phyloP scores from a whole-genome alignment of 345 rosid genomes.

The Syzygium jambos region DNA sequence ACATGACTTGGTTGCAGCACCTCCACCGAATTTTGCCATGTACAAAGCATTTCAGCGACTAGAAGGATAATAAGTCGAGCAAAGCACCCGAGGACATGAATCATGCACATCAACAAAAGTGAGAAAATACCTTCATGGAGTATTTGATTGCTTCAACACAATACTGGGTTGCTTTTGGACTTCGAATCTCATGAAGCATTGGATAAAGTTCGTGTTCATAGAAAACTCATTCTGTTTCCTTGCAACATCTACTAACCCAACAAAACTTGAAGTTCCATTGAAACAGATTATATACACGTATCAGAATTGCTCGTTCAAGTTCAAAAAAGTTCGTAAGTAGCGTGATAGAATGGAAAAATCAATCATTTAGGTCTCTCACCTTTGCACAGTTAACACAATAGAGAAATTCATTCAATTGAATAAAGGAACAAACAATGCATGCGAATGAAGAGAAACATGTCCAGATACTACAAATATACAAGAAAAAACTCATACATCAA shows the following conservation, averaged over 20 bases:
- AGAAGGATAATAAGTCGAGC: background rate
- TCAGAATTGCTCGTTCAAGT: background rate
- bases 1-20: background rate
- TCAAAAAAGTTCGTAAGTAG: background rate
- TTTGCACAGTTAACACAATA: background rate
- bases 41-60: background rate
- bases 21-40: background rate
- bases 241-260: background rate
- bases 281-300: background rate
- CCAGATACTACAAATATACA: no score
- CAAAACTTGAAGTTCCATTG: background rate
- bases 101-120: background rate
- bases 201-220: background rate
- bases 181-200: background rate
- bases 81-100: background rate
- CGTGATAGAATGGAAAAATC: background rate
- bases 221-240: background rate
- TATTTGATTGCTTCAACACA: background rate
- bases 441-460: no score
- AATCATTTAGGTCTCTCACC: background rate
- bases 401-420: no score
- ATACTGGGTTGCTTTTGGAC: background rate
- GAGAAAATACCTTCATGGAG: background rate
- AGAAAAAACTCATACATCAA: no score
- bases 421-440: no score